Evolutionary conservation across 305 asterid species (phyloP).

Genomic region (Withania somnifera): DNA sequence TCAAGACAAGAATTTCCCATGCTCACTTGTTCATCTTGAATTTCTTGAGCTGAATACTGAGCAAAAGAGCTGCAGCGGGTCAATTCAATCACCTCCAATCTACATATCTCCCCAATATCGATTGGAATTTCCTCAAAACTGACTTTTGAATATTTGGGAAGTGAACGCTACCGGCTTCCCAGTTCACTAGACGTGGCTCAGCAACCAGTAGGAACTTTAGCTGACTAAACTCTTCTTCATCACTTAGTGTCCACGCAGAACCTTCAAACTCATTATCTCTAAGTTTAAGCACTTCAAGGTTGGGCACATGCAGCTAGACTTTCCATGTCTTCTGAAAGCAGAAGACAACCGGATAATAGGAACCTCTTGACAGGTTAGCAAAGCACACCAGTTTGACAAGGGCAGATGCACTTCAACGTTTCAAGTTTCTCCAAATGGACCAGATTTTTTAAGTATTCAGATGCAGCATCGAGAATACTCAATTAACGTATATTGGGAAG

Average conservation of each 20-base stretch:
- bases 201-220: background rate
- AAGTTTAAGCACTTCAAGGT: slow-evolving; percentile 10
- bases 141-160: slow-evolving; percentile 1
- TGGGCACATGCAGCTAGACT: slow-evolving; percentile 1
- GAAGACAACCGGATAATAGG: slow-evolving; percentile 3
- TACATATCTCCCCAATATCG: slow-evolving; percentile 4
- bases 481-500: background rate
- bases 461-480: background rate
- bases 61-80: background rate
- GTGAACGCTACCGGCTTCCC: background rate
- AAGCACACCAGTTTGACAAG: background rate
- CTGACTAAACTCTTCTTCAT: background rate
- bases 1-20: background rate
- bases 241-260: background rate
- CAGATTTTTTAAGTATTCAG: background rate
- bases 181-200: background rate
- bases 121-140: slow-evolving; percentile 2
- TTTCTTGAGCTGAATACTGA: background rate
- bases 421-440: background rate
- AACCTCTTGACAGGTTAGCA: background rate
- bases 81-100: slow-evolving; percentile 3
- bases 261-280: slow-evolving; percentile 3
- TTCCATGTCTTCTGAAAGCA: background rate
- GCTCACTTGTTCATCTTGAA: background rate
- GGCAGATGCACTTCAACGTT: background rate